phyloP scores from a whole-genome alignment of 2,329 filamentous ascomycete genomes.

The Verticillium isaacii region DNA sequence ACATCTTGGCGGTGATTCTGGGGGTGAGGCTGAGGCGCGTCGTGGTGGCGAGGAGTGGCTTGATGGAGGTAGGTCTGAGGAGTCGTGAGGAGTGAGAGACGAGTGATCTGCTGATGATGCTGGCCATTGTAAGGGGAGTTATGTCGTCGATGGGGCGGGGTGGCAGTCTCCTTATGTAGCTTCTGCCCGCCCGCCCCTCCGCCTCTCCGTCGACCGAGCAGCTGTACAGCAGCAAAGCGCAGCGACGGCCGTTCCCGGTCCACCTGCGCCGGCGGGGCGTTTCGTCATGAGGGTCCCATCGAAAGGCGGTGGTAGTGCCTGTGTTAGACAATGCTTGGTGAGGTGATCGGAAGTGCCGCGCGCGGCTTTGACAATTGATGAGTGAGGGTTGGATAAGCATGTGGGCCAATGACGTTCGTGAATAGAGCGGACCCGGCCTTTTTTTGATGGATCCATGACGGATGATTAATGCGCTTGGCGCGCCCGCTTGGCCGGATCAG shows the following conservation, averaged over 20 bases:
- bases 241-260: no score
- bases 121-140: not conserved
- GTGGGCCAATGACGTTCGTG: not conserved
- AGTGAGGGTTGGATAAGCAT: not conserved
- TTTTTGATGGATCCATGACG: not conserved
- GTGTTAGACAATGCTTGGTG: not conserved
- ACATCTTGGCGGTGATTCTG: slow-evolving; percentile 33
- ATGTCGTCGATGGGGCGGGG: not conserved
- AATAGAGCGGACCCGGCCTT: not conserved
- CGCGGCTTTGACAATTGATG: not conserved
- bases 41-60: slow-evolving; percentile 5
- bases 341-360: not conserved
- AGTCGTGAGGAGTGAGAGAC: slow-evolving; percentile 2
- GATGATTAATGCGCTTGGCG: not conserved
- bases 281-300: not conserved
- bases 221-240: no score
- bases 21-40: slow-evolving; percentile 12
- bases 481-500: not conserved
- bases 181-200: not conserved
- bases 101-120: slow-evolving; percentile 1
- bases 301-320: not conserved
- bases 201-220: not conserved
- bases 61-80: slow-evolving; percentile 1
- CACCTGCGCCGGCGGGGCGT: not conserved
- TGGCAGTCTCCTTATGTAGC: not conserved